Base-by-base conservation (phyloP, 306 rosid species). In the Corylus avellana region DNA sequence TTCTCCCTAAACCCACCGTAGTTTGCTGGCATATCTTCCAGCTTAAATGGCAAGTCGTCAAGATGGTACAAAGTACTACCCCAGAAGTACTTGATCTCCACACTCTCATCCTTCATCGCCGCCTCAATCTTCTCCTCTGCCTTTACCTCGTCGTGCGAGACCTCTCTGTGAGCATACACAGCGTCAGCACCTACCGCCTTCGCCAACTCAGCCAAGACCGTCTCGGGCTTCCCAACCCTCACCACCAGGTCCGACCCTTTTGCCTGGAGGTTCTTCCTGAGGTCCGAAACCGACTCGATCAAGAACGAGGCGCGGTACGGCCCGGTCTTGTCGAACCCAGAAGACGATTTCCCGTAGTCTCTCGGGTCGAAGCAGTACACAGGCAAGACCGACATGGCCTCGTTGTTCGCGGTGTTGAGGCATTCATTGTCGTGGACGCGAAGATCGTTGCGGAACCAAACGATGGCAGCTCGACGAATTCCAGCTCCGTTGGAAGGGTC, bases 381-480 rank as follows among this genome's bases (percentile, higher is more conserved):
- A 0, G 99, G 99, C 56, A 95, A 71, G 29, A 93, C 92, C 0
- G 98, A 93, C 78, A 93, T 59, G 55, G 99, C 89, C 35, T 95
- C 99, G 59, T 84, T 85, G 86, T 87, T 83, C 20, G 99, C 99
- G 2, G 91, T 66, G 81, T 88, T 82, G 77, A 95, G 92, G 85
- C 86, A 81, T 64, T 95, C 99, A 69, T 95, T 95, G 70, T 95
- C 99, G 78, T 81, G 89, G 83, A 93, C 82, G 2, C 99, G 93
- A 61, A 95, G 87, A 82, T 95, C 99, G 32, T 91, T 90, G 69
- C 99, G 98, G 87, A 95, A 91, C 99, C 97, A 96, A 9, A 93
- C 90, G 49, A 96, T 82, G 72, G 98, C 73, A 47, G 93, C 88
- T 61, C 99, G 94, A 49, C 99, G 98, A 71, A 87, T 69, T 1